Base-by-base conservation (phyloP, 2,329 filamentous ascomycete genomes). In the Bipolaris victoriae region DNA sequence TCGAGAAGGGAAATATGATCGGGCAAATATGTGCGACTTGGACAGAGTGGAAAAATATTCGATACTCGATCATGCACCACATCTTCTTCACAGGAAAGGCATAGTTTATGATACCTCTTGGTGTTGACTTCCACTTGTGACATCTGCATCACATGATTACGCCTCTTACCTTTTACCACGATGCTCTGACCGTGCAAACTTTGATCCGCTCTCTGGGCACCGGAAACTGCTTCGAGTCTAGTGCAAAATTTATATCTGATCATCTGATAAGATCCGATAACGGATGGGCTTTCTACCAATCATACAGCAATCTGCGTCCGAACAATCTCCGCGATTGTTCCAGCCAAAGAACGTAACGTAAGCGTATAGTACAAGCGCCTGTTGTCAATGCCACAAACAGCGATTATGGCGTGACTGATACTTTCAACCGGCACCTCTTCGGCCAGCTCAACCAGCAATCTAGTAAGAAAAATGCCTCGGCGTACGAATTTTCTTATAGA, bases 191-290 rank as follows among this genome's bases (percentile, higher is more conserved):
- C 44, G 24, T 15, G 15, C 33, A 18, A 45, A 45, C 16, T 35
- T 18, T 50, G n/a, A 22, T 24, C 35, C 43, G 20, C 26, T 18
- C 24, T 11, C 7, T 10, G n/a, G 13, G 7, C 3, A 1, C 24
- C 3, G 3, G 7, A 13, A 31, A 22, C 46, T 11, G 18, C 16
- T 50, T 51, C 2, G 1, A 22, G 36, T 6, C 3, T 22, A 18
- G 41, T n/a, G 13, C 10, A 15, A 35, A 36, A 13, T 7, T 55
- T 49, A 61, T 61, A 63, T 65, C 58, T 49, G 52, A 63, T 60
- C 61, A 63, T 63, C 61, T 55, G 58, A 63, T 62, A 60, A 60
- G 49, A 57, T 45, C 58, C 63, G 54, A 60, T n/a, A 49, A 58
- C 63, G 58, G 56, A 43, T 9, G 2, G 11, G 9, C 10, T 3